Evolutionary conservation across 2,329 filamentous ascomycete genomes (phyloP), one percentile per base, ranked within the genome.

Genomic region (Teratosphaeria nubilosa): DNA sequence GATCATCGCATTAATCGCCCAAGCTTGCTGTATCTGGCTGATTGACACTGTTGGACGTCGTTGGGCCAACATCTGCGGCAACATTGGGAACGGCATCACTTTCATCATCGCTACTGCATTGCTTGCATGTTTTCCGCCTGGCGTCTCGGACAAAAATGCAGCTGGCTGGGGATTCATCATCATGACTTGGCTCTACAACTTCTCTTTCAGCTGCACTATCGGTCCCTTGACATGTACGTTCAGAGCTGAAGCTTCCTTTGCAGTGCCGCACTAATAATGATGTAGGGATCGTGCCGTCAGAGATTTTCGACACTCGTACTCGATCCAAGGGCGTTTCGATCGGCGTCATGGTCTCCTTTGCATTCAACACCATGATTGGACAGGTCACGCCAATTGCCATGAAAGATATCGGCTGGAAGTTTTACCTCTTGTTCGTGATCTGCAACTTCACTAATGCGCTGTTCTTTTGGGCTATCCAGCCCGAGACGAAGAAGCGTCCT

Each of bases 131-230:
- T 91, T 86, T 71, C 87, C 87, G 1, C 82, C 86, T 1, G 76
- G 79, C 1, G 72, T 71, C 0, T 74, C 59, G 61, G 71, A 71
- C 58, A 83, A 83, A 59, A 73, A 73, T 48, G 75, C 77, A 5
- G 86, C 86, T 0, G 78, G 80, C 6, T 89, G 86, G 85, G 86
- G 83, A 1, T 92, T 91, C 72, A 91, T 91, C 61, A 80, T 84
- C 66, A 79, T 82, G 65, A 91, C 87, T 1, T 91, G 88, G 88
- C 70, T 88, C 1, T 91, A 89, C 78, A 91, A 91, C 74, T 87
- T 90, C 75, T 86, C 80, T 50, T 91, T 90, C 77, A 86, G 80
- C 3, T 80, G 80, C 34, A 86, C 86, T 1, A 88, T 85, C 59
- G 87, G 87, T 24, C 86, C 87, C 0, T 73, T 90, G 1, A 78